Conservation (phyloP, 2,329 filamentous ascomycete genomes). For the Verticillium alfalfae region DNA sequence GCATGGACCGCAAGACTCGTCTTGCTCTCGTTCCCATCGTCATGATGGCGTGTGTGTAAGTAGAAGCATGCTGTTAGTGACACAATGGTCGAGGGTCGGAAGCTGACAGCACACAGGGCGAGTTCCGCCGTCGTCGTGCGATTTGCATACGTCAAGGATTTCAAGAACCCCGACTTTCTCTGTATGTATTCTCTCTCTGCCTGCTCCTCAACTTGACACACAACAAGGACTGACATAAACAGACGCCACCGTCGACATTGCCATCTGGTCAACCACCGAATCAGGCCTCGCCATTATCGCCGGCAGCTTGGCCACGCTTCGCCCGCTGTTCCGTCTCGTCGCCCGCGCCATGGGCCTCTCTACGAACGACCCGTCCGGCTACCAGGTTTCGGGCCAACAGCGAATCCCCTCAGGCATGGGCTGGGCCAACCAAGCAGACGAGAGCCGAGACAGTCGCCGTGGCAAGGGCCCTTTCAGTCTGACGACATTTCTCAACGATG, state of each 20-base stretch:
- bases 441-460: background rate
- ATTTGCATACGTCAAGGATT: conserved; percentile 29
- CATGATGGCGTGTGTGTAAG: conserved; percentile 48
- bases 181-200: conserved; percentile 20
- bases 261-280: conserved; percentile 44
- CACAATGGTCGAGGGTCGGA: background rate
- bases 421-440: background rate
- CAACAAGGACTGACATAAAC: background rate
- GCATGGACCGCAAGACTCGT: conserved; percentile 49
- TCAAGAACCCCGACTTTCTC: conserved; percentile 34
- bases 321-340: conserved; percentile 32
- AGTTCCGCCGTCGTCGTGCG: conserved; percentile 37
- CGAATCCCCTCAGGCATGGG: conserved; percentile 1
- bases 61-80: conserved; percentile 1
- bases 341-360: conserved; percentile 22
- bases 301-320: conserved; percentile 39
- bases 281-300: conserved; percentile 41
- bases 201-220: background rate
- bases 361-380: background rate
- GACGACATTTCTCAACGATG: conserved; percentile 18
- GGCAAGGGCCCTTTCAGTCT: conserved; percentile 18
- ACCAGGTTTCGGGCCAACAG: background rate
- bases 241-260: conserved; percentile 34
- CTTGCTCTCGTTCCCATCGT: conserved; percentile 45
- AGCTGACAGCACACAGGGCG: conserved; percentile 23